These are phyloP conservation scores for Aspergillus neotritici DNA, from an alignment of 2,329 filamentous ascomycete species.

Conservation along the genomic window DNA sequence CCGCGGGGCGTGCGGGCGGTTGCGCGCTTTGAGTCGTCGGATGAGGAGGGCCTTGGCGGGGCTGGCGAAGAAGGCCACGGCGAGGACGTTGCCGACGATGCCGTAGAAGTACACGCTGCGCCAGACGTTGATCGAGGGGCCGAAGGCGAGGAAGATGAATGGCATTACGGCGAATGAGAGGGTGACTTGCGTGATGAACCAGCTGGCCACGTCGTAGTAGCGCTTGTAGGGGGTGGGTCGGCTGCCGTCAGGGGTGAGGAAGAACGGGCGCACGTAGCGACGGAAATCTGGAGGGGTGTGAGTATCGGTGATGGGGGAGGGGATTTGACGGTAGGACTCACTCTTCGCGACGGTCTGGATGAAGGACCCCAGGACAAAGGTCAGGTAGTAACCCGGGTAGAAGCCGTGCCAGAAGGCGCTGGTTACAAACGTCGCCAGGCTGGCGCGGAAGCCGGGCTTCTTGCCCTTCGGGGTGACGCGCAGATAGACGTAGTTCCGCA, in stretches of 20 bases:
- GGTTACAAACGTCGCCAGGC: conserved; percentile 85
- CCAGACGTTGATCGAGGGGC: conserved; percentile 70
- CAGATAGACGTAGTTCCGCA: conserved; percentile 92
- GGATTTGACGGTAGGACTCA: conserved; percentile 48
- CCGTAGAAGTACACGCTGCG: conserved; percentile 82
- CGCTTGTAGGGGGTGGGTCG: conserved; percentile 65
- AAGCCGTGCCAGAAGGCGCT: conserved; percentile 98
- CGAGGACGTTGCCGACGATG: conserved; percentile 59
- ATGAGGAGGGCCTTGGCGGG: conserved; percentile 62
- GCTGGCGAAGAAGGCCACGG: conserved; percentile 71
- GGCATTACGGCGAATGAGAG: conserved; percentile 80
- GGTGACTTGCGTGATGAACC: conserved; percentile 69
- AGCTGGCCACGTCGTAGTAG: conserved; percentile 79
- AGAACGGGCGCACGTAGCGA: conserved; percentile 84
- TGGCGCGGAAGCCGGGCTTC: conserved; percentile 94
- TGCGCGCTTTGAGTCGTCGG: conserved; percentile 55
- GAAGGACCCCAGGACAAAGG: conserved; percentile 83
- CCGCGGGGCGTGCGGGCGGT: conserved; percentile 34
- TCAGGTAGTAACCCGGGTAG: conserved; percentile 90
- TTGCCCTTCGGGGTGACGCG: conserved; percentile 90
- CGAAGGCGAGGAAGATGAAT: conserved; percentile 74
- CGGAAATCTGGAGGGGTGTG: conserved; percentile 63
- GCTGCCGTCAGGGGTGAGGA: conserved; percentile 71
- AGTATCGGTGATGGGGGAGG: conserved; percentile 6
- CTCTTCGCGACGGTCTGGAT: conserved; percentile 92